Evolutionary conservation across 805 yeast genomes (phyloP).

Genomic region (Candida ortonii): DNA sequence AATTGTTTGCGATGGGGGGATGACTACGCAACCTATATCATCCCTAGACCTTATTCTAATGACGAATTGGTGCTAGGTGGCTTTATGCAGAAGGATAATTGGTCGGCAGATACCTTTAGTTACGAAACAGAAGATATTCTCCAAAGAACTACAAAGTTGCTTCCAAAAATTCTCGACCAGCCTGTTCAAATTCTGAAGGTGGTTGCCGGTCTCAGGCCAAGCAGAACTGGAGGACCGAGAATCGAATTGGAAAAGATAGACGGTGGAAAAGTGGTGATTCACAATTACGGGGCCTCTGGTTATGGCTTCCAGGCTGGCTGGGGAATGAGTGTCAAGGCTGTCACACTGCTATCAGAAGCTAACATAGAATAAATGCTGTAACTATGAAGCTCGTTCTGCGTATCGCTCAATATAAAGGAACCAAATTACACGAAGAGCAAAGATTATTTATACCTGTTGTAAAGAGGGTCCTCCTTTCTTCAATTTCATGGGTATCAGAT

Average conservation of each 20-base stretch:
- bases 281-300: slow-evolving; percentile 72
- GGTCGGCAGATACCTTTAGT: slow-evolving; percentile 54
- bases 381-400: too few relatives aligned
- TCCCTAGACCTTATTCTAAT: slow-evolving; percentile 66
- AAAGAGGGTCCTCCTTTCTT: too few relatives aligned
- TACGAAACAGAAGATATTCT: slow-evolving; percentile 48
- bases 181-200: slow-evolving; percentile 44
- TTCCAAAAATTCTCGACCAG: slow-evolving; percentile 58
- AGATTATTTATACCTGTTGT: too few relatives aligned
- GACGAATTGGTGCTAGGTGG: slow-evolving; percentile 77
- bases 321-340: slow-evolving; percentile 26
- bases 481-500: too few relatives aligned
- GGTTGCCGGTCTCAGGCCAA: slow-evolving; percentile 70
- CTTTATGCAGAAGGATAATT: slow-evolving; percentile 59
- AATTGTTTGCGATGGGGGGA: slow-evolving; percentile 62
- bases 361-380: too few relatives aligned
- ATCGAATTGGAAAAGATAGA: slow-evolving; percentile 38
- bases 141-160: slow-evolving; percentile 48
- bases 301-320: slow-evolving; percentile 62
- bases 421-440: too few relatives aligned
- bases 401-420: too few relatives aligned
- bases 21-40: slow-evolving; percentile 61
- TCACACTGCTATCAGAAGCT: too few relatives aligned
- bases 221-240: slow-evolving; percentile 56
- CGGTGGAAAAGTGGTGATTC: slow-evolving; percentile 39